phyloP scores from a whole-genome alignment of 2,329 filamentous ascomycete species.

The Phialemoniopsis sp. region DNA sequence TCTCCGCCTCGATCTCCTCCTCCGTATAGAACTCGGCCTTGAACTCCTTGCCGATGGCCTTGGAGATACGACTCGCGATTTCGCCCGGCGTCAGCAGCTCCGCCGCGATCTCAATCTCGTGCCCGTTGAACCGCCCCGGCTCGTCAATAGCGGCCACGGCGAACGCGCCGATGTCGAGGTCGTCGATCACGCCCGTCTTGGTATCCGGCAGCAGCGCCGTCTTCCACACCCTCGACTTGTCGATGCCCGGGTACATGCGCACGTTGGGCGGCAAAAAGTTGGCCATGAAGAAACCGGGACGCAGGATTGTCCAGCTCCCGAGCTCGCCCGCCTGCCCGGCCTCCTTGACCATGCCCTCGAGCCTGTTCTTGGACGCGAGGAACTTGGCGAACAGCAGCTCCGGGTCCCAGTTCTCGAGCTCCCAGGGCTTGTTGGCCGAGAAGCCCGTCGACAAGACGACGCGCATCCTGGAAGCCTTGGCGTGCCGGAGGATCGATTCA shows the following conservation, averaged over 20 bases:
- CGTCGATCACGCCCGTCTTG: constrained; percentile 36
- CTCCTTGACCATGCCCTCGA: constrained; percentile 32
- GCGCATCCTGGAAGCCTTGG: constrained; percentile 29
- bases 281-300: constrained; percentile 46
- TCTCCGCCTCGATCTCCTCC: constrained; percentile 4
- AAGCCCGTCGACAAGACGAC: constrained; percentile 30
- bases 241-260: constrained; percentile 31
- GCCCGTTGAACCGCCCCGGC: constrained; percentile 7
- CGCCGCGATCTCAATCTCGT: constrained; percentile 5
- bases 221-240: constrained; percentile 28
- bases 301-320: constrained; percentile 41
- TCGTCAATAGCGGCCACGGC: constrained; percentile 31
- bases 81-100: constrained; percentile 2
- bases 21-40: constrained; percentile 5
- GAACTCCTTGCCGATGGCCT: constrained; percentile 1
- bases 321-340: constrained; percentile 26
- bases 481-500: constrained; percentile 25
- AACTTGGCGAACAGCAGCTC: constrained; percentile 19
- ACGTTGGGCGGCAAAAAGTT: constrained; percentile 41
- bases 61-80: background rate
- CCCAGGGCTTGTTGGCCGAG: constrained; percentile 19
- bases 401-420: constrained; percentile 18
- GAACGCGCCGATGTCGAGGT: constrained; percentile 41
- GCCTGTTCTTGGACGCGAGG: constrained; percentile 31
- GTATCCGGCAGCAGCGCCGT: constrained; percentile 28